phyloP scores from a whole-genome alignment of 768 basidiomycete genomes.

The Calocera viscosa region DNA sequence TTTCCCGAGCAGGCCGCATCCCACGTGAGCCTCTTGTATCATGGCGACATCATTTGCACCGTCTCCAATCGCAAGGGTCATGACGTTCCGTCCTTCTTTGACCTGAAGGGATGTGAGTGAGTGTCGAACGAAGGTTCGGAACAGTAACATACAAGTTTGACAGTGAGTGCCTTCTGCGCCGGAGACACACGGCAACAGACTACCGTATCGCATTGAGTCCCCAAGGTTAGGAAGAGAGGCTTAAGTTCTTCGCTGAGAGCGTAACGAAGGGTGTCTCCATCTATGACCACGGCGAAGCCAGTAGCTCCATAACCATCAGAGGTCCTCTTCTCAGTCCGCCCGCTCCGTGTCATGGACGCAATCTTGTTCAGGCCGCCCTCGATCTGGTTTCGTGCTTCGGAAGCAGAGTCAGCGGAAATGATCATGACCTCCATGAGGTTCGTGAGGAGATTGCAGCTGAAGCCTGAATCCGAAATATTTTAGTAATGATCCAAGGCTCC shows the following conservation, averaged over 20 bases:
- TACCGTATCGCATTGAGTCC: constrained; percentile 93
- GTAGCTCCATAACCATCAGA: constrained; percentile 23
- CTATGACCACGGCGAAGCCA: constrained; percentile 88
- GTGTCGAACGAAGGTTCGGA: constrained; percentile 9
- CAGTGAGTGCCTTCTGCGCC: constrained; percentile 94
- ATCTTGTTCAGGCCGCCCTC: constrained; percentile 93
- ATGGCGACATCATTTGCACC: constrained; percentile 99
- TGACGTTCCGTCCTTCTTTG: constrained; percentile 88
- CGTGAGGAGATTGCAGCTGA: constrained; percentile 89
- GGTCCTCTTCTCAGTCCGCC: constrained; percentile 13
- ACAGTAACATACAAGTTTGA: constrained; percentile 58
- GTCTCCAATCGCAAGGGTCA: constrained; percentile 95
- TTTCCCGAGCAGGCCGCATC: constrained; percentile 82
- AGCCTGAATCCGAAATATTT: constrained; percentile 36
- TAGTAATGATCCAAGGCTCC: neutral
- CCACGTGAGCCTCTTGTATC: constrained; percentile 99
- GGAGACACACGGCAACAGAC: constrained; percentile 97
- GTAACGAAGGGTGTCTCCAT: constrained; percentile 80
- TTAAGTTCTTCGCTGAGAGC: constrained; percentile 70
- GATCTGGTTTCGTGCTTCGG: constrained; percentile 69
- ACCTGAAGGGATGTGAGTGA: constrained; percentile 39
- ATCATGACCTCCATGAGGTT: constrained; percentile 96
- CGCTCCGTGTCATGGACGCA: constrained; percentile 43
- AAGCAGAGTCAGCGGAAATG: constrained; percentile 66
- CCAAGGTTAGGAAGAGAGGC: constrained; percentile 75